These are phyloP conservation scores for Pleurozium schreberi DNA, from an alignment of 225 moss, liverwort and hornwort genomes.

Conservation along the genomic window DNA sequence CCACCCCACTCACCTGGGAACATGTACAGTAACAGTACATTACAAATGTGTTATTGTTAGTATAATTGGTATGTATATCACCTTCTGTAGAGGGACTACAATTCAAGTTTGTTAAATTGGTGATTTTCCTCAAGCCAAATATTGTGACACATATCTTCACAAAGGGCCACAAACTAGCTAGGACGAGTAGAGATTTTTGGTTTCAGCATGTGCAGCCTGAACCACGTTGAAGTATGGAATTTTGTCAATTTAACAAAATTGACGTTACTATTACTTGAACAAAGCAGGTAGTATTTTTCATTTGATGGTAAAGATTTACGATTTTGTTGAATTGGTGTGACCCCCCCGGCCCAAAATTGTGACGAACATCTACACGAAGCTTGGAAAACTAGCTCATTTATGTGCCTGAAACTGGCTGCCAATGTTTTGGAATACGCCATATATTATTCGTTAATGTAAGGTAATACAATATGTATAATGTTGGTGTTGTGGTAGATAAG, in stretches of 20 bases:
- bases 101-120: not conserved
- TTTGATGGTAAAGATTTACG: not conserved
- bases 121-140: not conserved
- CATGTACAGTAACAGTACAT: too few relatives aligned
- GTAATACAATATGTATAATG: not conserved
- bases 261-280: not conserved
- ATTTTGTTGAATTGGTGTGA: too few relatives aligned
- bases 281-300: not conserved
- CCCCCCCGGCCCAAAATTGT: not conserved
- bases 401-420: not conserved
- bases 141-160: not conserved
- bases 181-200: too few relatives aligned
- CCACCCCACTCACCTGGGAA: conserved; percentile 30
- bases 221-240: not conserved
- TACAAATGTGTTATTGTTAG: not conserved
- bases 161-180: not conserved
- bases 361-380: not conserved
- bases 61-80: not conserved
- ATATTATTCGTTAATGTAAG: not conserved
- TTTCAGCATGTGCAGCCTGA: not conserved
- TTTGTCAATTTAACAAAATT: not conserved
- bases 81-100: too few relatives aligned
- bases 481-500: not conserved
- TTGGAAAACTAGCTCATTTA: not conserved
- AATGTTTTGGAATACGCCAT: not conserved